Base-by-base conservation (phyloP, 345 rosid species). In the Limnanthes douglasii region DNA sequence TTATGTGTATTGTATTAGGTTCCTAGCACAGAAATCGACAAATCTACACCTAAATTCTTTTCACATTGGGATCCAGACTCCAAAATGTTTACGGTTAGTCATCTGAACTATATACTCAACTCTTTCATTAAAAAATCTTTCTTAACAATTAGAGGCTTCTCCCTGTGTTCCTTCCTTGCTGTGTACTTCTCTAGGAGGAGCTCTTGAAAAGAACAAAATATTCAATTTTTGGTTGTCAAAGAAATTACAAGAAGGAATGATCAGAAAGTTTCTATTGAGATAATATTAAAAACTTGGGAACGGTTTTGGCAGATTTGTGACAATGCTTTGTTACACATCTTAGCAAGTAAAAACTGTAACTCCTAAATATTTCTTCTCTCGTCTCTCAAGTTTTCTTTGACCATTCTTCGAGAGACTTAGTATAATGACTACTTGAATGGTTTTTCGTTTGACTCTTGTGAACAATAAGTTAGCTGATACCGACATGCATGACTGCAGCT, bases 51-150 rank as follows among this genome's bases (percentile, higher is more conserved):
- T 1, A 90, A 90, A 66, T 90, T 84, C 65, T 90, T 90, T 53
- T 80, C 94, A 4, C 98, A 84, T 50, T 84, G 98, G 96, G 98
- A 90, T 69, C 93, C 94, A 1, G 94, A 90, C 69, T 80, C 96
- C 1, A 90, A 90, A 72, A 90, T 84, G 96, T 84, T 84, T 57
- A 84, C 99, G 33, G 99, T 80, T 46, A 60, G 95, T 63, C 4
- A 50, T 2, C 41, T 34, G 10, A 2, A 6, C n/a, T n/a, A n/a
- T n/a, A n/a, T n/a, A n/a, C n/a, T n/a, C n/a, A n/a, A n/a, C n/a
- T n/a, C n/a, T n/a, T n/a, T n/a, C n/a, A n/a, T n/a, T n/a, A n/a
- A n/a, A n/a, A n/a, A n/a, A n/a, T n/a, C n/a, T n/a, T n/a, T n/a
- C n/a, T n/a, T n/a, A n/a, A n/a, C n/a, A n/a, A n/a, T n/a, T n/a